Base-by-base conservation (phyloP, 345 rosid genomes). In the Toxicodendron radicans region DNA sequence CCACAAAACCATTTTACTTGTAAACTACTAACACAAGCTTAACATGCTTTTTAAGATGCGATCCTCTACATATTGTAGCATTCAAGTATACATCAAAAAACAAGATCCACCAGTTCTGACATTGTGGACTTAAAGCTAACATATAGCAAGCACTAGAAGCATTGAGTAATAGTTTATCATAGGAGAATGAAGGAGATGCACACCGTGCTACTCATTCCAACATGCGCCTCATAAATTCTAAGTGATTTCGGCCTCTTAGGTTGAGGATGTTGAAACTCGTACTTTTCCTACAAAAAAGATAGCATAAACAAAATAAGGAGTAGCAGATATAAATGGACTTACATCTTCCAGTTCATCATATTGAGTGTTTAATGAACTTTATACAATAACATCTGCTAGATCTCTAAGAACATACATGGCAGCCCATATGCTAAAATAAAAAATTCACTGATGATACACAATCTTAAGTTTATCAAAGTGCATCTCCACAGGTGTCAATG, bases 141-240 rank as follows among this genome's bases (percentile, higher is more conserved):
- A 2, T 57, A 74, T 33, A 8, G 10, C 24, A 64, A 14, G 45
- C 23, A 27, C 45, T 16, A 60, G 27, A 16, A 21, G 7, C 20
- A 51, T 35, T 13, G 1, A 66, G 46, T 48, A 54, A 73, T 58
- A 57, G 62, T 14, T 71, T 43, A 32, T 41, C 35, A 58, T 18
- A 74, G 21, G 51, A 65, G 73, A 70, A 45, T 38, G 75, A 80
- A 61, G 35, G 69, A 78, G 88, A 81, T 63, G 65, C 89, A 68
- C 54, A 92, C 98, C 84, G 84, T 86, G 86, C 97, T 92, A 81
- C 99, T 95, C 99, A 95, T 95, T 77, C 99, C 99, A 35, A 95
- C 94, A 84, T 92, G 99, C 51, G 97, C 80, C 85, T 95, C 99
- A 61, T 95, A 95, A 69, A 95, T 91, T 79, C 99, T 88, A 54